Evolutionary conservation across 225 moss, liverwort and hornwort genomes (phyloP), one percentile per base, ranked within the genome.

Genomic region (Pseudoscleropodium purum): DNA sequence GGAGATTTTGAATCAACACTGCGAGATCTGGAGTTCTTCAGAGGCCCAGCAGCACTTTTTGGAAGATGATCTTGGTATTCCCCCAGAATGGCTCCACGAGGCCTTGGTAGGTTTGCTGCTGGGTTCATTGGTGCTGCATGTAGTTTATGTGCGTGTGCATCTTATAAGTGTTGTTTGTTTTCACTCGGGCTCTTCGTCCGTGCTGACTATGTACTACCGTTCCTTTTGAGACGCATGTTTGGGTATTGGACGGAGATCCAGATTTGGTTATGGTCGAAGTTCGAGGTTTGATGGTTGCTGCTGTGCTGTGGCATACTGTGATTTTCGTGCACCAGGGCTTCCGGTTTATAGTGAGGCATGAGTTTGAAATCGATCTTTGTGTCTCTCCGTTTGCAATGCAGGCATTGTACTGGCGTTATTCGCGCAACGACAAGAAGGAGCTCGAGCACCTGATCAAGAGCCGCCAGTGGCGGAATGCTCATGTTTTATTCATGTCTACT

Each of bases 391-490:
- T 83, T 85, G 84, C 49, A 73, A 80, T 83, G 80, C 94, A 99
- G 98, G 99, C 96, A 67, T 82, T 97, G 65, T 96, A 96, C 88
- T 96, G 89, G 91, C 94, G 88, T 56, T 99, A 99, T 93, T 81
- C 82, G 62, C 93, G 96, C 75, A 94, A 97, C 79, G 60, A 87
- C 37, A 94, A 93, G 91, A 92, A 95, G 91, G 97, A 97, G 87
- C 94, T 99, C 39, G 96, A 97, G 89, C 97, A 99, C 86, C 89
- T 99, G 87, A 91, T 99, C 80, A 97, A 95, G 88, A 97, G 99
- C 84, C 90, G 80, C 54, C 99, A 99, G 90, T 99, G 99, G 99
- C 93, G 96, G 65, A 91, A 79, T 69, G 97, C 99, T 39, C 99
- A 99, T 78, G 79, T 93, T 5, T 91, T 99, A 31, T 97, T 96